Evolutionary conservation across 306 rosid species (phyloP).

Genomic region (Cicer chorassanicum): DNA sequence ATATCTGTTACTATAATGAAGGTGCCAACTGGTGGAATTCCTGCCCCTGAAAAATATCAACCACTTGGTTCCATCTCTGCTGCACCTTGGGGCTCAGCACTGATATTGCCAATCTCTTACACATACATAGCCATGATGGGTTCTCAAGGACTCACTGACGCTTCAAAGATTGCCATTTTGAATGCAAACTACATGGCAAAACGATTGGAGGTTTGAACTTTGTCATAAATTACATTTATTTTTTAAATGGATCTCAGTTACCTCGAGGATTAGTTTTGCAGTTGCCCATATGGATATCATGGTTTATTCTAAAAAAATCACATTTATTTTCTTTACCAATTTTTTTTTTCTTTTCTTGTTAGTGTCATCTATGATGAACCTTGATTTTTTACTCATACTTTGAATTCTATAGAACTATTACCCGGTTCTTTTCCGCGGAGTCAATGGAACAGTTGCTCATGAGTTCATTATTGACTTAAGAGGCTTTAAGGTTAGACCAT

Average conservation of each 20-base stretch:
- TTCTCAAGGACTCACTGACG: constrained; percentile 91
- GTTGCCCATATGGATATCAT: no score
- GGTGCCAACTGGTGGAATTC: constrained; percentile 93
- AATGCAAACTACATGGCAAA: constrained; percentile 99
- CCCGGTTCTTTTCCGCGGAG: constrained; percentile 98
- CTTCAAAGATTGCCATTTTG: constrained; percentile 95
- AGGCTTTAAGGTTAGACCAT: constrained; percentile 82
- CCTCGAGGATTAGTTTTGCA: no score
- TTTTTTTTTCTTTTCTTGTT: not conserved
- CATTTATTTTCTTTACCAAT: no score
- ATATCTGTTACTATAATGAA: constrained; percentile 43
- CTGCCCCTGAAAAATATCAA: constrained; percentile 75
- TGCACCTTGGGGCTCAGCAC: constrained; percentile 99
- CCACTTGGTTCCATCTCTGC: constrained; percentile 97
- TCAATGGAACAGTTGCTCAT: constrained; percentile 94
- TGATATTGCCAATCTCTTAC: constrained; percentile 95
- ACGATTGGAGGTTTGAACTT: constrained; percentile 79
- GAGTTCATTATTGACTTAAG: constrained; percentile 95
- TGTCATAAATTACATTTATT: constrained; percentile 24
- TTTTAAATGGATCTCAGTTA: not conserved
- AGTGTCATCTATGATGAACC: constrained; percentile 38
- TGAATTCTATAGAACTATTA: constrained; percentile 62
- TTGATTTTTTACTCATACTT: constrained; percentile 31
- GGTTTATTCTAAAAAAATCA: no score
- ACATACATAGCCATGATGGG: constrained; percentile 99